Evolutionary conservation across 257 asterid species (phyloP), one percentile per base, ranked within the genome.

Genomic region (Capsicum rhomboideum): DNA sequence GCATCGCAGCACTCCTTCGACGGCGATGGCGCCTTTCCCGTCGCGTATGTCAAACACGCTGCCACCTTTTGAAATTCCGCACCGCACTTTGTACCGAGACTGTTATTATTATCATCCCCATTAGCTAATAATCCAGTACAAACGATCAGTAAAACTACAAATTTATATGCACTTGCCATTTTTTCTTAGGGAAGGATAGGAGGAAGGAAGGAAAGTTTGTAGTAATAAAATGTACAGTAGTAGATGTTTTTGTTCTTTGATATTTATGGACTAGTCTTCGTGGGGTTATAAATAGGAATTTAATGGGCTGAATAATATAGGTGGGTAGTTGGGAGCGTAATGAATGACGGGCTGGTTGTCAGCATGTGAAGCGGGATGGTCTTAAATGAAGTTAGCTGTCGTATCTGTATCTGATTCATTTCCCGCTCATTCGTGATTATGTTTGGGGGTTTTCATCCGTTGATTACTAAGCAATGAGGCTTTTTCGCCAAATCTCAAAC

Each of bases 1-100:
- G 98, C 84, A 3, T 31, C 67, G 84, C 99, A 96, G 90, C 99
- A 96, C n/a, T 91, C 95, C 83, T 83, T 89, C 59, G 86, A 86
- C 31, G 99, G 98, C 28, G 89, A 58, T 12, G 89, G 86, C 79
- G 92, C 93, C 86, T 91, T 92, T 13, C 88, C 92, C 31, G 95
- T 93, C 37, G 90, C 99, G 71, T 84, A 96, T 7, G 93, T 63
- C 83, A 94, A 83, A 87, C 99, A 96, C 40, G 61, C 78, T 28
- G 90, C 82, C 86, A 96, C 97, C 85, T 92, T 91, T 86, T 79
- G 86, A 71, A 92, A 90, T 90, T 89, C 89, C 44, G 78, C 29
- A 49, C 85, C 71, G 37, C 96, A 92, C 88, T 92, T 89, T 0
- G 31, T 63, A 28, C 44, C 37, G 0, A 75, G 10, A 14, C 61